These are phyloP conservation scores for Escallonia rubra DNA, from an alignment of 129 eudicot species.

Conservation along the genomic window DNA sequence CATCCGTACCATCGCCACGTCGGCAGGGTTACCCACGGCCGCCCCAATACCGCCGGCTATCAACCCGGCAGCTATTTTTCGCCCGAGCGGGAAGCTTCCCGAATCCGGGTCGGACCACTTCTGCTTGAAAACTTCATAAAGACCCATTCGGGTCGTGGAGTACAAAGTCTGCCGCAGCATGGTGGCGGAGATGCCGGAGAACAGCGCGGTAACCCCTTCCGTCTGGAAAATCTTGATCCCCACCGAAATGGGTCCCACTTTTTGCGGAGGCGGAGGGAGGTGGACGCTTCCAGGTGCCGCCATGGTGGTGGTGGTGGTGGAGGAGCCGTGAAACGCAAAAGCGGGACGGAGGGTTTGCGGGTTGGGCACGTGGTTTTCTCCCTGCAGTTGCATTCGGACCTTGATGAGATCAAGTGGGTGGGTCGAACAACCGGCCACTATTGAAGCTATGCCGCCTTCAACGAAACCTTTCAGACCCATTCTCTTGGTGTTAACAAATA, in stretches of 20 bases:
- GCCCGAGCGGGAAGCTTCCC: constrained; percentile 32
- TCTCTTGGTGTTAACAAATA: background rate
- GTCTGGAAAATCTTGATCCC: constrained; percentile 51
- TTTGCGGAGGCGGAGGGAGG: constrained; percentile 27
- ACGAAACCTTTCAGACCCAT: constrained; percentile 74
- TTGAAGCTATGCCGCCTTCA: constrained; percentile 77
- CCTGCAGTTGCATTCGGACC: constrained; percentile 82
- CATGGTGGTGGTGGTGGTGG: constrained; percentile 1
- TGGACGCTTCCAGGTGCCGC: constrained; percentile 8
- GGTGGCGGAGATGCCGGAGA: constrained; percentile 85
- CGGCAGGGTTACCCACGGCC: constrained; percentile 83
- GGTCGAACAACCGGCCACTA: constrained; percentile 75
- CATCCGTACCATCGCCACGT: constrained; percentile 87
- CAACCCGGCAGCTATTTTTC: constrained; percentile 59
- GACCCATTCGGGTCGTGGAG: constrained; percentile 84
- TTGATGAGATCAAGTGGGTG: constrained; percentile 78
- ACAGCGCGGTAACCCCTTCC: constrained; percentile 62
- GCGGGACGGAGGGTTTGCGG: constrained; percentile 41
- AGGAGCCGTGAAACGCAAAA: constrained; percentile 29
- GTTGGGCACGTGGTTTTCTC: constrained; percentile 31
- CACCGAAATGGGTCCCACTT: constrained; percentile 50
- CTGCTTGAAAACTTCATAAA: constrained; percentile 55
- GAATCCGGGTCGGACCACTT: constrained; percentile 55
- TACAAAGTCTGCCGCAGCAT: constrained; percentile 66
- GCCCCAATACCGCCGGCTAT: constrained; percentile 77